Evolutionary conservation across 495 filamentous ascomycete genomes (phyloP).

Genomic region (Hypoxylon lienhwacheense): DNA sequence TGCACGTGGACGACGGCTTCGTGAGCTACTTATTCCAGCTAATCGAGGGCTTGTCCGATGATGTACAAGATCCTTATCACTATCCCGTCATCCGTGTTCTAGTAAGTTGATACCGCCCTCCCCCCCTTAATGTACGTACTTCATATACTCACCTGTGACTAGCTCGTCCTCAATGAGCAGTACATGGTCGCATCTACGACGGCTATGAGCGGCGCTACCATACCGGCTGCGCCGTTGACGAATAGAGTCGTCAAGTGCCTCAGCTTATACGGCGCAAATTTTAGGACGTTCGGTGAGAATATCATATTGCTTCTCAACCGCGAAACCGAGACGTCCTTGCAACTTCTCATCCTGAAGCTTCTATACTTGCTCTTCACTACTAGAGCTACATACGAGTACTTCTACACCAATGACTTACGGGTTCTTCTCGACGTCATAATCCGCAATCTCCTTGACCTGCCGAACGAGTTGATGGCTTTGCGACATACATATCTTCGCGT

Average conservation of each 20-base stretch:
- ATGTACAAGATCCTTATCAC: constrained; percentile 92
- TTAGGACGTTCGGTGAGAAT: constrained; percentile 96
- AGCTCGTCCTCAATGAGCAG: constrained; percentile 97
- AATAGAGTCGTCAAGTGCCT: constrained; percentile 93
- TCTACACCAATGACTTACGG: constrained; percentile 95
- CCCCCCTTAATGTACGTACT: background rate
- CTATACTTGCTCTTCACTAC: constrained; percentile 95
- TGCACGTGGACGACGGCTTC: constrained; percentile 82
- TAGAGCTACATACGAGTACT: constrained; percentile 89
- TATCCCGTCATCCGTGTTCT: constrained; percentile 92
- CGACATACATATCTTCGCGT: constrained; percentile 98
- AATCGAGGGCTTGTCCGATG: constrained; percentile 86
- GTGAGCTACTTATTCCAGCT: constrained; percentile 81
- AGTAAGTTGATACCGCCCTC: constrained; percentile 52
- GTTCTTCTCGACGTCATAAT: constrained; percentile 96
- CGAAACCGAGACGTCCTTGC: constrained; percentile 89
- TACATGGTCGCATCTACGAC: constrained; percentile 82
- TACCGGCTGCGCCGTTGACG: constrained; percentile 61
- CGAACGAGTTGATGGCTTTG: constrained; percentile 74
- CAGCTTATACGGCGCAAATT: constrained; percentile 72
- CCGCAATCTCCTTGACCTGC: constrained; percentile 90
- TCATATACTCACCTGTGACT: constrained; percentile 14
- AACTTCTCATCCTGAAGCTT: constrained; percentile 92
- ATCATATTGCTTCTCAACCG: constrained; percentile 95
- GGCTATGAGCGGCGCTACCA: constrained; percentile 55